Evolutionary conservation across 2,329 filamentous ascomycete genomes (phyloP), one percentile per base, ranked within the genome.

Genomic region (Decorospora gaudefroyi): DNA sequence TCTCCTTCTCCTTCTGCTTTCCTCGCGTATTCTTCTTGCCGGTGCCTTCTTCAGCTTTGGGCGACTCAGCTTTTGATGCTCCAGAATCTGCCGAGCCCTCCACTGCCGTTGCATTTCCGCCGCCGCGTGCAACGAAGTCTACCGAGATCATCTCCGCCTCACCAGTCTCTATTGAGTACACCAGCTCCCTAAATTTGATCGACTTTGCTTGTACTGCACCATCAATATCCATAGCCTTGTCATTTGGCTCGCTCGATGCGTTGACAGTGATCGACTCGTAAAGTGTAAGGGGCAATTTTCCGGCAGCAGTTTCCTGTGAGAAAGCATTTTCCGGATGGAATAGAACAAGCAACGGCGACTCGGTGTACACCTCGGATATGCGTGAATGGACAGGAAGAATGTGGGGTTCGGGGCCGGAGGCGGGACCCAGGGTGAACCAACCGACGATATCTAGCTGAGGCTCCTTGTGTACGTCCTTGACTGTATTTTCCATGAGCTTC

Each of bases 131-230:
- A 13, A 99, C 87, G 55, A 91, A 95, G 70, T 96, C 90, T 62
- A 99, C 88, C 57, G 88, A 88, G 55, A 99, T 97, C 90, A 96
- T 96, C 71, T 99, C 93, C 1, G 91, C 91, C 69, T 97, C 91
- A 7, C 89, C 90, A 0, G 91, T 96, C 73, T 97, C 93, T 2
- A 97, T 85, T 0, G 86, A 86, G 69, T 93, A 97, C 1, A 86
- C 83, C 7, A 97, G 73, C 64, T 95, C 87, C 47, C 86, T 82
- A 71, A 97, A 97, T 61, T 82, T 86, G 48, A 93, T 78, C 36
- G 62, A 46, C 38, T 65, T 70, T 4, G 59, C 51, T 37, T 64
- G 62, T 71, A 66, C 78, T 68, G 76, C 76, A 53, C 89, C 87
- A 53, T 88, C 85, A 74, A 92, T 86, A 59, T 73, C 70, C 69